Evolutionary conservation across 1,139 yeast genomes (phyloP), one percentile per base, ranked within the genome.

Genomic region (Magnusiomyces tetraspermus): DNA sequence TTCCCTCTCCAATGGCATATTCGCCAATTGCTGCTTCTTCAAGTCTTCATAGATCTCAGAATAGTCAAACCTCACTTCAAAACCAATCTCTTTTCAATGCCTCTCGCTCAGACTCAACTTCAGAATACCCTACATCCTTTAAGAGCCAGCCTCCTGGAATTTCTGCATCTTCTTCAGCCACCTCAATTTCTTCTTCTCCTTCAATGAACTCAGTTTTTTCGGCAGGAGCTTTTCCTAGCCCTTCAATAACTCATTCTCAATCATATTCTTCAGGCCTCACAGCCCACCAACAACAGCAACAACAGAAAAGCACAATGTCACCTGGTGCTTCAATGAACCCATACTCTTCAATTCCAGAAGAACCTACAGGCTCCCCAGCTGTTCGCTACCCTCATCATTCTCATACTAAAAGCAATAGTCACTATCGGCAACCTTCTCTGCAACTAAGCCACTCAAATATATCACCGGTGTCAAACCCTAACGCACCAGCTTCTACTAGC

Each of bases 1-100:
- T 37, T 24, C 49, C 49, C 5, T 46, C 49, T 21, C 49, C 49
- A 15, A 46, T 46, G 49, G 49, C 31, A 6, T 46, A 46, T 21
- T 46, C 49, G 3, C 49, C 49, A 21, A 36, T 36, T 22, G 13
- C 4, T 22, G 21, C 49, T 2, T 36, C 49, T 13, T 17, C 49
- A 3, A 46, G n/a, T 33, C 17, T 10, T 10, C 38, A 8, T 13
- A 4, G 17, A 10, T 15, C 38, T 4, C 38, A 15, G n/a, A 33
- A n/a, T n/a, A n/a, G n/a, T n/a, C n/a, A n/a, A n/a, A n/a, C n/a
- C n/a, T n/a, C n/a, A n/a, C n/a, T n/a, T n/a, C n/a, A n/a, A n/a
- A n/a, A n/a, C n/a, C n/a, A n/a, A n/a, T n/a, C n/a, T n/a, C n/a
- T n/a, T n/a, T n/a, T 15, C 10, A 10, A 33, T 8, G 4, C 38